phyloP scores from a whole-genome alignment of 2,329 filamentous ascomycete genomes.

The Xylariaceae sp. region DNA sequence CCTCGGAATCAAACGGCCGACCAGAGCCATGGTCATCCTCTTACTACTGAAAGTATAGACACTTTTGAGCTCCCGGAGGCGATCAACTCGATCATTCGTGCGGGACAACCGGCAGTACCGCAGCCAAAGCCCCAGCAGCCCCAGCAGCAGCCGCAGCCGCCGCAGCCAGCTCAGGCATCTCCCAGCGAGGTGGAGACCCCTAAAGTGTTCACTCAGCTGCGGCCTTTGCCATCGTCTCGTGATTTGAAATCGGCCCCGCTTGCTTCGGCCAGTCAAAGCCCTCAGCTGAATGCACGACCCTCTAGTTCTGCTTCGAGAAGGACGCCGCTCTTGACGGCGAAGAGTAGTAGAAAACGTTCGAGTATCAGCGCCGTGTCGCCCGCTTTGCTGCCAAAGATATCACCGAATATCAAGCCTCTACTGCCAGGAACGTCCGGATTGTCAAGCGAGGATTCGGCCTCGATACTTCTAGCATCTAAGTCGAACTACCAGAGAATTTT shows the following conservation, averaged over 20 bases:
- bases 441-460: slow-evolving; percentile 55
- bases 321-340: slow-evolving; percentile 52
- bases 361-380: slow-evolving; percentile 74
- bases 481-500: slow-evolving; percentile 98
- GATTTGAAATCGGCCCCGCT: slow-evolving; percentile 39
- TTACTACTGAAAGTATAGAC: slow-evolving; percentile 50
- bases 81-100: slow-evolving; percentile 53
- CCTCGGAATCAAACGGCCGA: slow-evolving; percentile 47
- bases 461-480: slow-evolving; percentile 81
- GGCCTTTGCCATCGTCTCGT: slow-evolving; percentile 45
- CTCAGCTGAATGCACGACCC: slow-evolving; percentile 53
- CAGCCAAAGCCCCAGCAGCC: slow-evolving; percentile 48
- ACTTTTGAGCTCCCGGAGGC: slow-evolving; percentile 69
- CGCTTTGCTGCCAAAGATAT: slow-evolving; percentile 81
- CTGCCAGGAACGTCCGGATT: slow-evolving; percentile 57
- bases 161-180: slow-evolving; percentile 40
- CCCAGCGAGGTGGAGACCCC: slow-evolving; percentile 37
- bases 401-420: slow-evolving; percentile 87
- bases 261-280: slow-evolving; percentile 59
- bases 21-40: slow-evolving; percentile 37
- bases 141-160: slow-evolving; percentile 45
- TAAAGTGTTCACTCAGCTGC: slow-evolving; percentile 52
- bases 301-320: slow-evolving; percentile 42
- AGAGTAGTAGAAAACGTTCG: slow-evolving; percentile 61
- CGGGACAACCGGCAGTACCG: slow-evolving; percentile 42